phyloP scores from a whole-genome alignment of 306 rosid species.

The Inga leiocalycina region DNA sequence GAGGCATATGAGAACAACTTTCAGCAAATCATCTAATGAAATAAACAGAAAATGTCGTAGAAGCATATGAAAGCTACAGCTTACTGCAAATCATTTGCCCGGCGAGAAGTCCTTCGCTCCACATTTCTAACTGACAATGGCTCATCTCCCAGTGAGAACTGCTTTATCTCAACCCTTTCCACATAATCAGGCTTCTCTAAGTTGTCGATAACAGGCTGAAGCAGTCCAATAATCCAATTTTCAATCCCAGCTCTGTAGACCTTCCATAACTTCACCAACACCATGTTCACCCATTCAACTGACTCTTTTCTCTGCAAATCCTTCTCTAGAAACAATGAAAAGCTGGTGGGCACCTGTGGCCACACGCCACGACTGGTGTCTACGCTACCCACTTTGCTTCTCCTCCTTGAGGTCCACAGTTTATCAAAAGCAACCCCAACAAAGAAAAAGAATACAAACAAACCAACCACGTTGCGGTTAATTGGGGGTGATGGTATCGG shows the following conservation, averaged over 20 bases:
- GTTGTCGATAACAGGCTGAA: conserved; percentile 95
- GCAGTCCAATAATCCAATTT: conserved; percentile 90
- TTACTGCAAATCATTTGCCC: conserved; percentile 93
- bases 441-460: conserved; percentile 90
- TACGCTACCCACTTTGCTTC: conserved; percentile 37
- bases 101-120: conserved; percentile 93
- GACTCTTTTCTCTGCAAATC: conserved; percentile 98
- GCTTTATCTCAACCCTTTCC: conserved; percentile 91
- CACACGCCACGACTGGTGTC: conserved; percentile 63
- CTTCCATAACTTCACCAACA: conserved; percentile 93
- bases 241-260: conserved; percentile 85
- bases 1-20: conserved; percentile 37
- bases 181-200: conserved; percentile 95
- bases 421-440: conserved; percentile 90
- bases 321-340: conserved; percentile 83
- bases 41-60: background rate
- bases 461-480: conserved; percentile 71
- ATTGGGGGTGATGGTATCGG: conserved; percentile 95
- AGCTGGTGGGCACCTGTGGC: conserved; percentile 99
- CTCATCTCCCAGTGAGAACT: conserved; percentile 88
- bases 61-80: conserved; percentile 31
- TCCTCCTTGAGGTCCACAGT: conserved; percentile 76
- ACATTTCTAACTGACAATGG: conserved; percentile 95
- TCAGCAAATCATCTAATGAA: conserved; percentile 77
- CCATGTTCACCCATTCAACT: conserved; percentile 99